Evolutionary conservation across 257 asterid species (phyloP).

Genomic region (Avicennia marina): DNA sequence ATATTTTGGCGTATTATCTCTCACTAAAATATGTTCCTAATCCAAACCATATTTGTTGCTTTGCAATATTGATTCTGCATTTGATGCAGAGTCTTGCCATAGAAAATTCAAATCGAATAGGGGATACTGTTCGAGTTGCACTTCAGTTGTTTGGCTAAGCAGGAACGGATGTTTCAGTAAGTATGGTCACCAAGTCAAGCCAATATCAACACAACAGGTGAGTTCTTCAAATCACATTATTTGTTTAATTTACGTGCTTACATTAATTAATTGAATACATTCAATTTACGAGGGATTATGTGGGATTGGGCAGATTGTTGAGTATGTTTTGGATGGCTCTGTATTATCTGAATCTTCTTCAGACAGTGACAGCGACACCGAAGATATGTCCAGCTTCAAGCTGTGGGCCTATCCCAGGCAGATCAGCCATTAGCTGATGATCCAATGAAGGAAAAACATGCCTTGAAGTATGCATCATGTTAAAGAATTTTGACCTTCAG

Average conservation of each 20-base stretch:
- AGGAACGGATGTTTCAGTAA: slow-evolving; percentile 38
- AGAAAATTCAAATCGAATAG: slow-evolving; percentile 41
- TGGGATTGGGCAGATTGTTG: slow-evolving; percentile 49
- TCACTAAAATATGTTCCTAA: not conserved
- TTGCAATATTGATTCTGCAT: not conserved
- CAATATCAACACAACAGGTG: slow-evolving; percentile 55
- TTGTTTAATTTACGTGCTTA: not conserved
- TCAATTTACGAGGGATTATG: not conserved
- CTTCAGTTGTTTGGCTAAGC: slow-evolving; percentile 58
- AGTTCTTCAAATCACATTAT: not conserved
- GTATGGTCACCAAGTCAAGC: slow-evolving; percentile 34
- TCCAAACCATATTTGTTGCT: not conserved
- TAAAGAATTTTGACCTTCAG: too few species aligned
- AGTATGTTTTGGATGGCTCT: slow-evolving; percentile 36
- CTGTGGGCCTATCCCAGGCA: slow-evolving; percentile 65
- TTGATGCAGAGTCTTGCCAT: slow-evolving; percentile 36
- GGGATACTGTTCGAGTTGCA: slow-evolving; percentile 62
- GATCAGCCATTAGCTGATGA: too few species aligned
- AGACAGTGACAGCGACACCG: slow-evolving; percentile 57
- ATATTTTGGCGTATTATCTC: not conserved
- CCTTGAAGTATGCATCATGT: too few species aligned
- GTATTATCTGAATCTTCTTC: slow-evolving; percentile 41
- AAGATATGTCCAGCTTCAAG: slow-evolving; percentile 32
- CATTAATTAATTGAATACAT: not conserved
- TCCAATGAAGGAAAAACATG: too few species aligned